phyloP scores from a whole-genome alignment of 2,329 filamentous ascomycete species.

The Daldinia eschscholtzii region DNA sequence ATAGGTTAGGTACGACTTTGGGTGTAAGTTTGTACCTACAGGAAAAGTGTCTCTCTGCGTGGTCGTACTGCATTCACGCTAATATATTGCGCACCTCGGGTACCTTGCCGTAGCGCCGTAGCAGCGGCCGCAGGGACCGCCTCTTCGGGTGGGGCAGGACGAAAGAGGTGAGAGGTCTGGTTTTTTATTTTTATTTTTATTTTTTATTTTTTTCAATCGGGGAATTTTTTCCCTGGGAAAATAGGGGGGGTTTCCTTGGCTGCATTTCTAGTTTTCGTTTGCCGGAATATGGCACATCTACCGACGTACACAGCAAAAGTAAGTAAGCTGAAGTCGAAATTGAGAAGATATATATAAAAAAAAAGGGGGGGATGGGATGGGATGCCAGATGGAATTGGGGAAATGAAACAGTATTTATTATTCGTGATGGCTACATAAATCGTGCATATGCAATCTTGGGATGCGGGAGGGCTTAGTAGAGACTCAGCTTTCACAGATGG shows the following conservation, averaged over 20 bases:
- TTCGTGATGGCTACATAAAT: slow-evolving; percentile 4
- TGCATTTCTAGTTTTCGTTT: slow-evolving; percentile 22
- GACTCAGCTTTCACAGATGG: slow-evolving; percentile 7
- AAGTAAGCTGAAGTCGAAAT: slow-evolving; percentile 18
- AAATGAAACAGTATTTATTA: not conserved
- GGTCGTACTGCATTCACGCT: slow-evolving; percentile 44
- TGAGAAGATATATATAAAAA: slow-evolving; percentile 7
- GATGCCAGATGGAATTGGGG: too few relatives aligned
- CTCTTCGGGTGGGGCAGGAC: slow-evolving; percentile 31
- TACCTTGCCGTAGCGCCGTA: slow-evolving; percentile 48
- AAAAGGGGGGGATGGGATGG: not conserved
- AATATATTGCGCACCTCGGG: slow-evolving; percentile 46
- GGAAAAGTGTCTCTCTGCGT: slow-evolving; percentile 17
- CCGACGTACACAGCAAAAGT: not conserved
- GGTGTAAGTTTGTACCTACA: slow-evolving; percentile 21
- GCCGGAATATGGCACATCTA: not conserved
- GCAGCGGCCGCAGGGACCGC: slow-evolving; percentile 37
- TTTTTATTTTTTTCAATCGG: slow-evolving; percentile 36
- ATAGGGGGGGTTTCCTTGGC: slow-evolving; percentile 41
- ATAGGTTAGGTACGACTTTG: slow-evolving; percentile 3
- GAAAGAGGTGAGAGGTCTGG: not conserved
- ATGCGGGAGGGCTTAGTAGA: slow-evolving; percentile 7
- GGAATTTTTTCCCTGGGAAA: slow-evolving; percentile 36
- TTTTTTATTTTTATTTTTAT: slow-evolving; percentile 20
- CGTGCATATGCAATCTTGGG: slow-evolving; percentile 2